Conservation (phyloP, 768 basidiomycete genomes). For the Coprinopsis strossmayeri region DNA sequence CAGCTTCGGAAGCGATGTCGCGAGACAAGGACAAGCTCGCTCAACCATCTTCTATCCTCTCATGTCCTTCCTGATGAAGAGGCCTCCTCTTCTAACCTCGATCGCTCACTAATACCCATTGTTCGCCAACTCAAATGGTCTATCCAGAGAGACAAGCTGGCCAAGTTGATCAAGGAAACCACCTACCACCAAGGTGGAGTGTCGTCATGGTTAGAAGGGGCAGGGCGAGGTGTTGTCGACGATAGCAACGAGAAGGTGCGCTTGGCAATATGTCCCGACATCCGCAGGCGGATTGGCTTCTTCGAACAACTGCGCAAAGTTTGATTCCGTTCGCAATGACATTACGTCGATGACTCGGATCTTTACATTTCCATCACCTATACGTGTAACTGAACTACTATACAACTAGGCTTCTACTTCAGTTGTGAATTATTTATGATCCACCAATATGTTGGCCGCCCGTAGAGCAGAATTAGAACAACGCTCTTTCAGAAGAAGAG, state of each 20-base stretch:
- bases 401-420: neutral
- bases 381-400: no score
- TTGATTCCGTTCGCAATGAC: neutral
- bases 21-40: slow-evolving; percentile 21
- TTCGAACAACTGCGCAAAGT: slow-evolving; percentile 39
- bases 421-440: neutral
- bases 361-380: no score
- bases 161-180: slow-evolving; percentile 47
- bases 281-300: slow-evolving; percentile 50
- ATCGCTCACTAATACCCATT: slow-evolving; percentile 55
- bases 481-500: neutral
- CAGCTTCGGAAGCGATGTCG: slow-evolving; percentile 42
- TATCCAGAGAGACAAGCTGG: slow-evolving; percentile 54
- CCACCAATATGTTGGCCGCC: slow-evolving; percentile 1
- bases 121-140: slow-evolving; percentile 70
- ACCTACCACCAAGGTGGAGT: slow-evolving; percentile 24
- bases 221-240: slow-evolving; percentile 40
- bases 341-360: no score
- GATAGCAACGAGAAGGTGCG: slow-evolving; percentile 57
- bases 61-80: slow-evolving; percentile 62
- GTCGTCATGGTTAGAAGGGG: slow-evolving; percentile 53
- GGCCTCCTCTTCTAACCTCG: slow-evolving; percentile 47
- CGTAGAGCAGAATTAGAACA: neutral
- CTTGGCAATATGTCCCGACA: slow-evolving; percentile 61
- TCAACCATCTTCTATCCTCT: slow-evolving; percentile 39